phyloP scores from a whole-genome alignment of 2,329 filamentous ascomycete species.

The Aspergillus jensenii region DNA sequence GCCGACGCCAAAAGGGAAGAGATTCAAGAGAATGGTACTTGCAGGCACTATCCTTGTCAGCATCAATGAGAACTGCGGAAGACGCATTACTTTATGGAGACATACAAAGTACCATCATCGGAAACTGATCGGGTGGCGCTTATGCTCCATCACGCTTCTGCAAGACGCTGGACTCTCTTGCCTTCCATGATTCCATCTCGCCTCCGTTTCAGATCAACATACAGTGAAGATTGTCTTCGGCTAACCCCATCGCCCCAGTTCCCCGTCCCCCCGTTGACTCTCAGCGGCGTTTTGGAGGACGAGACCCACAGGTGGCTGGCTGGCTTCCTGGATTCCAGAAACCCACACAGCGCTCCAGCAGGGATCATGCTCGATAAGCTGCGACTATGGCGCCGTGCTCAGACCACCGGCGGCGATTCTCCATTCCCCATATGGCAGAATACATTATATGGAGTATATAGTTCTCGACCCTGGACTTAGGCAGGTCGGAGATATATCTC shows the following conservation, averaged over 20 bases:
- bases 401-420: neutral
- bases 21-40: neutral
- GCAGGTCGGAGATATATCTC: slow-evolving; percentile 16
- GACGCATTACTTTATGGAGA: neutral
- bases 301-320: slow-evolving; percentile 1
- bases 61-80: neutral
- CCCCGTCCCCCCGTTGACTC: neutral
- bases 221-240: neutral
- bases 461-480: neutral
- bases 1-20: neutral
- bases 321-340: slow-evolving; percentile 13
- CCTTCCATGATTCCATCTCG: neutral
- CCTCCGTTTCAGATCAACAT: neutral
- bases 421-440: neutral
- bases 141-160: neutral
- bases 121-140: neutral
- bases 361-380: neutral
- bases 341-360: slow-evolving; percentile 12
- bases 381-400: neutral
- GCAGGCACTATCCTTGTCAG: neutral
- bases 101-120: neutral
- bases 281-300: too few relatives aligned
- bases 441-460: neutral
- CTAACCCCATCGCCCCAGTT: neutral
- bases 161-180: neutral